phyloP scores from a whole-genome alignment of 2,329 filamentous ascomycete species.

The Exophiala bonariae region DNA sequence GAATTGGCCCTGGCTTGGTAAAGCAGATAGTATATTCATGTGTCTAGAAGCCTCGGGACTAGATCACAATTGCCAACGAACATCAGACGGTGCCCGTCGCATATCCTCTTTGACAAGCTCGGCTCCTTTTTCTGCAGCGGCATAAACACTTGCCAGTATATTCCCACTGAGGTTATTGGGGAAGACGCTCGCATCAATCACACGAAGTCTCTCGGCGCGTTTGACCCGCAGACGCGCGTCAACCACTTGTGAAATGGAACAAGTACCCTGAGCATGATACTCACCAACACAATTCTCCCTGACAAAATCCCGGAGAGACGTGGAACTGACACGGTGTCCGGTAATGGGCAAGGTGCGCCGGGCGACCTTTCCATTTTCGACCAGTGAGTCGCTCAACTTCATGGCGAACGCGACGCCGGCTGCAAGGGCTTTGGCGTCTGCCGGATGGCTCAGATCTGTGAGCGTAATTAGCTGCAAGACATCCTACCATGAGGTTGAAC shows the following conservation, averaged over 20 bases:
- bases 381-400: slow-evolving; percentile 8
- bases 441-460: slow-evolving; percentile 40
- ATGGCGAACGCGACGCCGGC: slow-evolving; percentile 18
- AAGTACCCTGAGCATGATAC: slow-evolving; percentile 31
- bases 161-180: slow-evolving; percentile 34
- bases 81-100: no score
- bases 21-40: no score
- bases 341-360: slow-evolving; percentile 12
- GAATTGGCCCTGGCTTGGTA: no score
- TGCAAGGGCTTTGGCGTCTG: slow-evolving; percentile 44
- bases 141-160: slow-evolving; percentile 33
- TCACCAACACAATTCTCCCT: slow-evolving; percentile 16
- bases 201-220: slow-evolving; percentile 34
- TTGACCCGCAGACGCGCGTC: slow-evolving; percentile 32
- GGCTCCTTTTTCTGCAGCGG: slow-evolving; percentile 35
- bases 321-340: slow-evolving; percentile 7
- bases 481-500: no score
- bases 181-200: slow-evolving; percentile 37
- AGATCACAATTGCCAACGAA: no score
- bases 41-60: no score
- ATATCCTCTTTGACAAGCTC: slow-evolving; percentile 36
- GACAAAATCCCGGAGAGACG: slow-evolving; percentile 10
- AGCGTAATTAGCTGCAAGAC: no score
- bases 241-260: slow-evolving; percentile 41
- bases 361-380: slow-evolving; percentile 14